phyloP scores from a whole-genome alignment of 2,329 filamentous ascomycete genomes.

The Apiospora hydei region DNA sequence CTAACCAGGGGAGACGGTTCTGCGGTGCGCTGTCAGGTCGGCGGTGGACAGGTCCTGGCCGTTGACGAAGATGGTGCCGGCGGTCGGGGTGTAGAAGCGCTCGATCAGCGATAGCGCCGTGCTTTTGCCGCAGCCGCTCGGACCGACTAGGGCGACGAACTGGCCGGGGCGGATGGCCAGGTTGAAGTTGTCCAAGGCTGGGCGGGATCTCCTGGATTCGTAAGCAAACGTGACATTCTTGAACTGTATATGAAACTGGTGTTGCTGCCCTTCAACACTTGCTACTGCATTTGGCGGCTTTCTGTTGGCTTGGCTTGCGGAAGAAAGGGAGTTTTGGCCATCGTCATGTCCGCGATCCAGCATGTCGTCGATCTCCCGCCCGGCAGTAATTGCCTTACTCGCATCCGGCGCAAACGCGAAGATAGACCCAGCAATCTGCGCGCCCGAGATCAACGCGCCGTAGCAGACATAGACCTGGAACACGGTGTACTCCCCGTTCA shows the following conservation, averaged over 20 bases:
- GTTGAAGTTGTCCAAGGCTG: conserved; percentile 52
- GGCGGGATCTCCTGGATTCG: conserved; percentile 52
- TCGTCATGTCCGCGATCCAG: conserved; percentile 52
- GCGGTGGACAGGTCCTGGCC: conserved; percentile 53
- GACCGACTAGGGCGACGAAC: conserved; percentile 62
- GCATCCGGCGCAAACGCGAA: conserved; percentile 56
- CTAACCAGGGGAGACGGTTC: conserved; percentile 63
- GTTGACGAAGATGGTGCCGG: conserved; percentile 60
- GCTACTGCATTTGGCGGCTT: not conserved
- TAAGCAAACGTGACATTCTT: conserved; percentile 69
- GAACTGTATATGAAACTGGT: conserved; percentile 51
- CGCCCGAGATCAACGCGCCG: conserved; percentile 56
- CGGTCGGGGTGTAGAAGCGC: conserved; percentile 52
- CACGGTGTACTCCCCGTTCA: conserved; percentile 46
- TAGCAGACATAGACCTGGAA: conserved; percentile 59
- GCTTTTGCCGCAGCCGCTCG: conserved; percentile 66
- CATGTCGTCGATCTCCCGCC: conserved; percentile 54
- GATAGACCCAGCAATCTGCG: conserved; percentile 49
- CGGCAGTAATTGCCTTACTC: conserved; percentile 57
- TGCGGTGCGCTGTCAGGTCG: conserved; percentile 53
- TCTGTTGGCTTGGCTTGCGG: conserved; percentile 47
- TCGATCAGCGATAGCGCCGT: conserved; percentile 64
- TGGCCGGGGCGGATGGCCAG: conserved; percentile 54
- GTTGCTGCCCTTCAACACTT: conserved; percentile 40
- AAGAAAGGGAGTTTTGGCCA: conserved; percentile 38